These are phyloP conservation scores for Yamadazyma sp. DNA, from an alignment of 805 yeast species.

Conservation along the genomic window DNA sequence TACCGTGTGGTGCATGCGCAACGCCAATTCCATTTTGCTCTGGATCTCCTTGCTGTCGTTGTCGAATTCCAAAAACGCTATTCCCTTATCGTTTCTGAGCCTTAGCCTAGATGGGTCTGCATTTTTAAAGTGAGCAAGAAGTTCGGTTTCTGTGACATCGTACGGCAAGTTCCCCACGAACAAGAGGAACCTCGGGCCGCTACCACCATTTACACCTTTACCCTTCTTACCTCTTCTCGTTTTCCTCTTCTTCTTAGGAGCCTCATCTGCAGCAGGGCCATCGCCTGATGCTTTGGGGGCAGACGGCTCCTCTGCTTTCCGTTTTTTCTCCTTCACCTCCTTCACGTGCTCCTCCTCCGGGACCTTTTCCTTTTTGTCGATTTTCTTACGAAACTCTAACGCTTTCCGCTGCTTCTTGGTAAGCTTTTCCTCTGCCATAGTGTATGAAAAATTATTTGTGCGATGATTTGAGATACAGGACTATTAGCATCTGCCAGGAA, in stretches of 20 bases:
- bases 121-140: constrained; percentile 70
- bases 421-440: constrained; percentile 37
- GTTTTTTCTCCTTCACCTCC: constrained; percentile 26
- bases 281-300: constrained; percentile 16
- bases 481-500: too few relatives aligned
- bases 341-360: constrained; percentile 29
- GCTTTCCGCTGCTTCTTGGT: constrained; percentile 70
- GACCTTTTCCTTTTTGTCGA: constrained; percentile 34
- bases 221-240: constrained; percentile 79
- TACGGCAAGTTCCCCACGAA: constrained; percentile 92
- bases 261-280: constrained; percentile 17
- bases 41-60: constrained; percentile 61
- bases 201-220: constrained; percentile 48
- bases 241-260: constrained; percentile 62
- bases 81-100: constrained; percentile 81
- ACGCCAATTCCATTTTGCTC: constrained; percentile 78
- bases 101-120: constrained; percentile 75
- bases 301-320: constrained; percentile 14
- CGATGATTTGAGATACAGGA: constrained; percentile 12
- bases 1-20: constrained; percentile 76
- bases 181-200: constrained; percentile 69
- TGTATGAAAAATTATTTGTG: background rate
- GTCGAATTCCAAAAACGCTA: constrained; percentile 86
- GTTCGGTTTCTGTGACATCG: constrained; percentile 58
- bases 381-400: constrained; percentile 52